Percentiles rank a stretch among this genome's conserved stretches.
Evolutionary conservation across 1,139 yeast genomes (phyloP).

Genomic region (Lodderomyces beijingensis): DNA sequence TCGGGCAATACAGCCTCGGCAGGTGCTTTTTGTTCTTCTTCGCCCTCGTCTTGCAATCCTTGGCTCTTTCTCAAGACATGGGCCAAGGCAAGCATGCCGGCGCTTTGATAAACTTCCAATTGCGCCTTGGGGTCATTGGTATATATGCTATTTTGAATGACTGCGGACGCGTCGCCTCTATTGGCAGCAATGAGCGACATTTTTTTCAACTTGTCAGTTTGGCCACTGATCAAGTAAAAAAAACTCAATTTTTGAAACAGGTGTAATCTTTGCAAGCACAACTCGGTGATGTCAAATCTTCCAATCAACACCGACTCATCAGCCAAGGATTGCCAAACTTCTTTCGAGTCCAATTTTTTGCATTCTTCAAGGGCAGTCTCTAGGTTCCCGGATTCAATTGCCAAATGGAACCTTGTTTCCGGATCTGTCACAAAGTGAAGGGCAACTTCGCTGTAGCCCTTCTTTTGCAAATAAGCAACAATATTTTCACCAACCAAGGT

Average conservation of each 20-base stretch:
- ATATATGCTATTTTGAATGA: conserved; percentile 80
- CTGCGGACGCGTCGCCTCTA: conserved; percentile 76
- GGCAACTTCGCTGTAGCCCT: conserved; percentile 93
- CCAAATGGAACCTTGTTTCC: conserved; percentile 92
- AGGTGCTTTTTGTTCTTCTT: conserved; percentile 63
- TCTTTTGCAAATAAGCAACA: conserved; percentile 88
- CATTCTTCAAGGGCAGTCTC: conserved; percentile 90
- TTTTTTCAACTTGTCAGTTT: conserved; percentile 63
- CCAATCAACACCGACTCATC: conserved; percentile 90
- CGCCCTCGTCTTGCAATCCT: conserved; percentile 64
- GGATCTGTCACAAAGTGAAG: conserved; percentile 95
- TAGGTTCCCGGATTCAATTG: conserved; percentile 88
- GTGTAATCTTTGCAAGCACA: conserved; percentile 83
- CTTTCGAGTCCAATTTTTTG: conserved; percentile 56
- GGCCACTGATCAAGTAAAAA: conserved; percentile 82
- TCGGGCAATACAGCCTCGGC: conserved; percentile 56
- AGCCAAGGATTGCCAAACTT: conserved; percentile 79
- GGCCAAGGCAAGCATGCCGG: conserved; percentile 85
- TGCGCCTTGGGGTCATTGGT: conserved; percentile 73
- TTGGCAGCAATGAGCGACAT: conserved; percentile 90
- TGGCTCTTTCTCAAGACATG: conserved; percentile 88
- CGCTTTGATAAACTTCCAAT: conserved; percentile 66
- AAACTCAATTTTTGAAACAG: conserved; percentile 87
- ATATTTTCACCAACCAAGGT: conserved; percentile 96
- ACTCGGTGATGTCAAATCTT: conserved; percentile 78